Evolutionary conservation across 2,329 filamentous ascomycete genomes (phyloP).

Genomic region (Thielaviopsis punctulata): DNA sequence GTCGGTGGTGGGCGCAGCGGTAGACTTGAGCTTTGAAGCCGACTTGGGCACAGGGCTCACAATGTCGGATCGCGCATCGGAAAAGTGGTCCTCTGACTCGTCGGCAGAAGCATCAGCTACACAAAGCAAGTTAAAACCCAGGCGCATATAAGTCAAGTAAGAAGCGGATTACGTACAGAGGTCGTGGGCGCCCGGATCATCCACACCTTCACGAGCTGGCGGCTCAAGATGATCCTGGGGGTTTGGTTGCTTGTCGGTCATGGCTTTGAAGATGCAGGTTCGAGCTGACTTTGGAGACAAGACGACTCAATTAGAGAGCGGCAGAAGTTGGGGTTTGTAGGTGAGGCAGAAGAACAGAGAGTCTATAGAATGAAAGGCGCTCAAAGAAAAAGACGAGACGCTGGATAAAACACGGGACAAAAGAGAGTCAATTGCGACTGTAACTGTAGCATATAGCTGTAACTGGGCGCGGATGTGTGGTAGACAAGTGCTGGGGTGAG

Average conservation of each 20-base stretch:
- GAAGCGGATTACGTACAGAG: slow-evolving; percentile 30
- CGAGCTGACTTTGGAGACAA: too few species aligned
- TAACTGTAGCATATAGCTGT: not conserved
- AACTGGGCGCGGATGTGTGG: not conserved
- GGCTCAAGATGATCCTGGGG: slow-evolving; percentile 1
- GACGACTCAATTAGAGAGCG: too few species aligned
- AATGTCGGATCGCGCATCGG: slow-evolving; percentile 41
- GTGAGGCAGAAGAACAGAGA: too few species aligned
- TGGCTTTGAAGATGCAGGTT: not conserved
- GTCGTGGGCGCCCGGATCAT: slow-evolving; percentile 43
- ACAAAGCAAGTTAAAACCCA: not conserved
- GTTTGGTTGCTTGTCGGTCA: not conserved
- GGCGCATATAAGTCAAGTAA: not conserved
- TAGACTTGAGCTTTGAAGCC: slow-evolving; percentile 18
- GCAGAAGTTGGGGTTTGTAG: too few species aligned
- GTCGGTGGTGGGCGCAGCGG: slow-evolving; percentile 28
- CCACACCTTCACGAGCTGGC: slow-evolving; percentile 14
- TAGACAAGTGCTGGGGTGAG: not conserved
- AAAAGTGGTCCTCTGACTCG: slow-evolving; percentile 54
- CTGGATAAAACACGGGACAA: not conserved
- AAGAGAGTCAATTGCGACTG: not conserved
- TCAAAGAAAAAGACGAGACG: not conserved
- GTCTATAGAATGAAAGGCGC: too few species aligned
- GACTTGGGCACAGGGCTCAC: slow-evolving; percentile 22
- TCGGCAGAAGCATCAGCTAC: slow-evolving; percentile 10